phyloP scores from a whole-genome alignment of 371 early-diverging fungal genomes.

The Rhizomucor pusillus region DNA sequence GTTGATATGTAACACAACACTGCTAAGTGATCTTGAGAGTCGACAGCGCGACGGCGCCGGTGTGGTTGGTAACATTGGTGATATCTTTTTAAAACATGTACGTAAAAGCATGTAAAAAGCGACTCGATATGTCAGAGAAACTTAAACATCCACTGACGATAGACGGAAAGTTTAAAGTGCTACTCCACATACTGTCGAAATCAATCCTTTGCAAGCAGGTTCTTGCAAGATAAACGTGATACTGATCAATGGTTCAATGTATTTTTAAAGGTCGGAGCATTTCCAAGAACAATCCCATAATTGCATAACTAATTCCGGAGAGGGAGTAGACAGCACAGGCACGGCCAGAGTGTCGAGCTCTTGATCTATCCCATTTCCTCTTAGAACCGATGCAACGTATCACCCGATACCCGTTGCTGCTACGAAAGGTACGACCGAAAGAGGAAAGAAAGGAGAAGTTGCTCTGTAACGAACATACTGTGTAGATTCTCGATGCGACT shows the following conservation, averaged over 20 bases:
- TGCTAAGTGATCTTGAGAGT: constrained; percentile 69
- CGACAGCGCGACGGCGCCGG: constrained; percentile 54
- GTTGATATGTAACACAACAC: constrained; percentile 63
- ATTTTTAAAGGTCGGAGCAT: constrained; percentile 60
- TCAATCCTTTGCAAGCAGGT: constrained; percentile 58
- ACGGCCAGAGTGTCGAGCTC: constrained; percentile 71
- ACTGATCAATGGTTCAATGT: constrained; percentile 55
- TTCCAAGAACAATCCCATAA: no score
- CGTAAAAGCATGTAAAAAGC: neutral
- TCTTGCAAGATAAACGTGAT: constrained; percentile 60
- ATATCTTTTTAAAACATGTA: constrained; percentile 62
- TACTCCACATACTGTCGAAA: constrained; percentile 71
- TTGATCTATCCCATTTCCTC: constrained; percentile 85
- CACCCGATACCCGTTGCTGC: constrained; percentile 86
- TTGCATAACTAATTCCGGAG: neutral
- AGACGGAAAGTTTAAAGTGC: constrained; percentile 53
- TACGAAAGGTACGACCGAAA: constrained; percentile 61
- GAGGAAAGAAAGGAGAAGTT: neutral
- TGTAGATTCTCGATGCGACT: constrained; percentile 80
- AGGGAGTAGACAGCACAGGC: constrained; percentile 47
- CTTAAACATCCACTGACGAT: neutral
- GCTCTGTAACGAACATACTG: neutral
- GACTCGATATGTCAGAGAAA: neutral
- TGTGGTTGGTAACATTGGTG: constrained; percentile 55
- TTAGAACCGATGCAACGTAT: constrained; percentile 93